These are phyloP conservation scores for Phlegmacium glaucopus DNA, from an alignment of 768 basidiomycete genomes.

Conservation along the genomic window DNA sequence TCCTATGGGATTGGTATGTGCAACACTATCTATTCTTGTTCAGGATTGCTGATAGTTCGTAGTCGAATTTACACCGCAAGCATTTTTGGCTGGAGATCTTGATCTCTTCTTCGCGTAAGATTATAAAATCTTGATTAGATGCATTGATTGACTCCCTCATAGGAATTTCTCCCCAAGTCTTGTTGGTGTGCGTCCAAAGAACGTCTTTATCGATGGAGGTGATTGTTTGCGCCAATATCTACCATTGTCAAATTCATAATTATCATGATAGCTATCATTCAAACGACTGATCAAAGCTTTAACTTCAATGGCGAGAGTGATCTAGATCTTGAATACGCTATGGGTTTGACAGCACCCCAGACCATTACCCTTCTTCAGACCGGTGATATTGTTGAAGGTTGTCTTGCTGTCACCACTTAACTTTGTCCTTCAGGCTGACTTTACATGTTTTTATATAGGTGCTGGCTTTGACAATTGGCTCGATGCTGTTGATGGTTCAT, in stretches of 20 bases:
- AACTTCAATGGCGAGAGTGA: slow-evolving; percentile 52
- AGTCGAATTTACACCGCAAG: slow-evolving; percentile 26
- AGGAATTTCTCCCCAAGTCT: slow-evolving; percentile 27
- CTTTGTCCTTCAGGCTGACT: not conserved
- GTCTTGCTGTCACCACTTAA: not conserved
- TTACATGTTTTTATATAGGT: slow-evolving; percentile 20
- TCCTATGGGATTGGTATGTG: slow-evolving; percentile 24
- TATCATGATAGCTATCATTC: slow-evolving; percentile 40
- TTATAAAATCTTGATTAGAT: no score
- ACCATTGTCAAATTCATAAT: no score
- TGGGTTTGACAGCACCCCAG: slow-evolving; percentile 42
- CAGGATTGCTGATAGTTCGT: not conserved
- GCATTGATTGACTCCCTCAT: not conserved
- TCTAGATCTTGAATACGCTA: slow-evolving; percentile 55
- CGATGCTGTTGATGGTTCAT: no score
- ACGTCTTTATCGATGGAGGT: slow-evolving; percentile 34
- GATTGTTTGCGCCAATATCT: not conserved
- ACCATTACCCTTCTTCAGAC: slow-evolving; percentile 41
- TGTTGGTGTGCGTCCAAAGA: slow-evolving; percentile 31
- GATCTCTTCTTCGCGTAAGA: slow-evolving; percentile 16
- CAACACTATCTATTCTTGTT: not conserved
- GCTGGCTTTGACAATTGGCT: slow-evolving; percentile 47
- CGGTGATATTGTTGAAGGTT: slow-evolving; percentile 40
- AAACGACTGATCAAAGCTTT: slow-evolving; percentile 39
- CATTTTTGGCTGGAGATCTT: slow-evolving; percentile 21